Percentiles rank a stretch among this genome's conserved stretches.
These are phyloP conservation scores for Backusella tuberculispora DNA, from an alignment of 192 early-diverging fungal genomes.

Conservation along the genomic window DNA sequence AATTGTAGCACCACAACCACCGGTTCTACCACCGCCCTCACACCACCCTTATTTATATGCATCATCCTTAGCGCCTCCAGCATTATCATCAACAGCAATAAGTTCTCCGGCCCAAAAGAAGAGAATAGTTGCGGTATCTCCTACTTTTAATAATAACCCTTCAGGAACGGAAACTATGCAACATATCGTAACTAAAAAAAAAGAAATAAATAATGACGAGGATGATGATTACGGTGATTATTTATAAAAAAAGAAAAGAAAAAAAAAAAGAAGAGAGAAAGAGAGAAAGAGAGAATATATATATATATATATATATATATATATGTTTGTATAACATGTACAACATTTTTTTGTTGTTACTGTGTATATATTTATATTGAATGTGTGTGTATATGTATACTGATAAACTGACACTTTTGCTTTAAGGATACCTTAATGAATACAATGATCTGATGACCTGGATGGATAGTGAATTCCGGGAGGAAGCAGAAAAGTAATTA, in stretches of 20 bases:
- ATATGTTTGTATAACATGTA: neutral
- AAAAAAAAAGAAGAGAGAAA: too few relatives aligned
- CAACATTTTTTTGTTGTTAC: neutral
- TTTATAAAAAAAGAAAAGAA: too few relatives aligned
- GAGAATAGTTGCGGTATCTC: neutral
- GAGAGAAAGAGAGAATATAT: neutral
- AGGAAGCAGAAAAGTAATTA: slow-evolving; percentile 34
- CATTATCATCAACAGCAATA: too few relatives aligned
- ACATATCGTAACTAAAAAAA: too few relatives aligned
- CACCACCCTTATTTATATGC: neutral
- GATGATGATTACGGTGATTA: neutral
- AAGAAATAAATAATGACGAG: neutral
- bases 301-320: neutral
- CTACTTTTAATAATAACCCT: neutral
- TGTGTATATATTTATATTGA: too few relatives aligned
- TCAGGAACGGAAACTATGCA: neutral
- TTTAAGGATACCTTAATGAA: slow-evolving; percentile 9
- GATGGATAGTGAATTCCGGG: slow-evolving; percentile 34
- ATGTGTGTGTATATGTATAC: neutral
- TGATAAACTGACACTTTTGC: slow-evolving; percentile 10
- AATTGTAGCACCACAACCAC: neutral
- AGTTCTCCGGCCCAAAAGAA: neutral
- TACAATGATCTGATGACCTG: slow-evolving; percentile 28
- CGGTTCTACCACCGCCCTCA: neutral
- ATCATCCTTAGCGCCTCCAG: neutral